These are phyloP conservation scores for Sporothrix variecibatus DNA, from an alignment of 2,329 filamentous ascomycete species.

Conservation along the genomic window DNA sequence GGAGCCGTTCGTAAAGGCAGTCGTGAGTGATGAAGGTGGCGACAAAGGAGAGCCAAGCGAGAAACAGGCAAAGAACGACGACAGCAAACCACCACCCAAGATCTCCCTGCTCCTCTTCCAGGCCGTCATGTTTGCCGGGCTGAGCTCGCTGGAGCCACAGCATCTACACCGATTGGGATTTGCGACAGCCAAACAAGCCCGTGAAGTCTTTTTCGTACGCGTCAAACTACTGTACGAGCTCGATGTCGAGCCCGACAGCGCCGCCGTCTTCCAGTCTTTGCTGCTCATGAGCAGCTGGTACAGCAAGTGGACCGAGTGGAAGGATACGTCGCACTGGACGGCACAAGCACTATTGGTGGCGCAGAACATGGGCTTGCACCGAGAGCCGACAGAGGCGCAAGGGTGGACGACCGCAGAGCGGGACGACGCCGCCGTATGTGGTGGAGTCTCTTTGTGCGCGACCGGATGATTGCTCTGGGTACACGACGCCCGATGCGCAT, in stretches of 20 bases:
- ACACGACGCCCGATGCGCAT: constrained; percentile 69
- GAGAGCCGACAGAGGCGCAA: constrained; percentile 63
- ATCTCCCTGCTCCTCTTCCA: constrained; percentile 61
- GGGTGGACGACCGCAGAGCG: constrained; percentile 55
- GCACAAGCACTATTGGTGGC: constrained; percentile 67
- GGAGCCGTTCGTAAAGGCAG: constrained; percentile 38
- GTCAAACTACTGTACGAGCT: constrained; percentile 65
- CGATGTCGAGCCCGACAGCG: constrained; percentile 68
- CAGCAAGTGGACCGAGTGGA: constrained; percentile 68
- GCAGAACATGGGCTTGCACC: constrained; percentile 69
- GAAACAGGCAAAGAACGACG: constrained; percentile 27
- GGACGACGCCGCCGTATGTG: constrained; percentile 69
- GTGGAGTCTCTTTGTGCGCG: constrained; percentile 71
- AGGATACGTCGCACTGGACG: constrained; percentile 74
- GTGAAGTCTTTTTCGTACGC: constrained; percentile 59
- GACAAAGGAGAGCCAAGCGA: constrained; percentile 33
- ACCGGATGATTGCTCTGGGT: constrained; percentile 65
- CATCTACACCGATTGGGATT: constrained; percentile 63
- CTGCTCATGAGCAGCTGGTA: constrained; percentile 71
- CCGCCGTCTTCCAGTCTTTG: constrained; percentile 64
- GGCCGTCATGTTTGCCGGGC: constrained; percentile 47
- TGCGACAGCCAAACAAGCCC: constrained; percentile 57
- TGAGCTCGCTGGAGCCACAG: constrained; percentile 64
- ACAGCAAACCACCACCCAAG: constrained; percentile 39
- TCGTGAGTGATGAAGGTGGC: constrained; percentile 51